Evolutionary conservation across 352 stramenopile species (phyloP).

Genomic region (Phytophthora cactorum): DNA sequence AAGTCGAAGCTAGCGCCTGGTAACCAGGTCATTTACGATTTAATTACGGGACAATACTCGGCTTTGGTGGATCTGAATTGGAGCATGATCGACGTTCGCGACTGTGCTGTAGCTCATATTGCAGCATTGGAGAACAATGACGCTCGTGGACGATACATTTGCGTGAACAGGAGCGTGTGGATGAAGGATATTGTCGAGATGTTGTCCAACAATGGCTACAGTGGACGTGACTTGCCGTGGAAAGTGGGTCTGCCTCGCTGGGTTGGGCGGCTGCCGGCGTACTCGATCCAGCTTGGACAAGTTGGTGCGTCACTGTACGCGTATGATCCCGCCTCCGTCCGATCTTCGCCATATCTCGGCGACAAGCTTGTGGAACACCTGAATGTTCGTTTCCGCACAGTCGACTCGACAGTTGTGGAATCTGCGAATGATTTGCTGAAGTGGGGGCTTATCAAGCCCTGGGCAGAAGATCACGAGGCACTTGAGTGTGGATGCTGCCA

Average conservation of each 20-base stretch:
- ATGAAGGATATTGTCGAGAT: conserved; percentile 91
- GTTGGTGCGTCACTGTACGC: conserved; percentile 79
- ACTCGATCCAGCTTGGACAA: conserved; percentile 86
- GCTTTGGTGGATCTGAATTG: conserved; percentile 89
- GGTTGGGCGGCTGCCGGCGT: conserved; percentile 85
- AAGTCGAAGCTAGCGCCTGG: conserved; percentile 85
- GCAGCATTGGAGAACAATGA: conserved; percentile 85
- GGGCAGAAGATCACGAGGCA: conserved; percentile 87
- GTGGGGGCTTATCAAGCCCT: conserved; percentile 89
- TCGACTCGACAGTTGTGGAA: conserved; percentile 73
- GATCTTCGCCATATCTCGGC: conserved; percentile 79
- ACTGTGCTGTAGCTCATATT: conserved; percentile 85
- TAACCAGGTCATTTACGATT: conserved; percentile 89
- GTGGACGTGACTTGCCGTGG: conserved; percentile 86
- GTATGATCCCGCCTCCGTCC: conserved; percentile 57
- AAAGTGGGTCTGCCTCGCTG: conserved; percentile 81
- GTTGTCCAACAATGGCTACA: conserved; percentile 85
- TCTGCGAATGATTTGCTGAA: conserved; percentile 85
- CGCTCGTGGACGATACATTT: conserved; percentile 86
- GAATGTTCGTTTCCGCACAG: conserved; percentile 76
- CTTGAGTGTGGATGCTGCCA: conserved; percentile 76
- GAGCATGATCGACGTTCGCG: conserved; percentile 87
- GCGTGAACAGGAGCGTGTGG: conserved; percentile 84
- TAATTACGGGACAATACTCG: conserved; percentile 88
- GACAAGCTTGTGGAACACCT: conserved; percentile 85